These are phyloP conservation scores for Jacaranda copaia DNA, from an alignment of 257 asterid species.

Conservation along the genomic window DNA sequence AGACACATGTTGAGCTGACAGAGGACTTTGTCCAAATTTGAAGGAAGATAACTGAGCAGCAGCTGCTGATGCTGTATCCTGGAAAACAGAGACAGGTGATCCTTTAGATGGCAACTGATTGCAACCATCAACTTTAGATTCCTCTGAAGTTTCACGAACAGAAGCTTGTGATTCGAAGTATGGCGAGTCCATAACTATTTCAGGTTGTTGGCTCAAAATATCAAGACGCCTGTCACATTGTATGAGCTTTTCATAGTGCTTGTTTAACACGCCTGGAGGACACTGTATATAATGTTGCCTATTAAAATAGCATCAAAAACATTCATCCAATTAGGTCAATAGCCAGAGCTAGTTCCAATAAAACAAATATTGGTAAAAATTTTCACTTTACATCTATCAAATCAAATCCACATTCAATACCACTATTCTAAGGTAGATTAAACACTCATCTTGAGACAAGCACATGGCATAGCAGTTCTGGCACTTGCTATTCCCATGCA, in stretches of 20 bases:
- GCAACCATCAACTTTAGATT: conserved; percentile 40
- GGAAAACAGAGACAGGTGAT: conserved; percentile 51
- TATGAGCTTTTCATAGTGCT: conserved; percentile 83
- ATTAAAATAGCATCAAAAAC: conserved; percentile 37
- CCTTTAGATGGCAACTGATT: conserved; percentile 41
- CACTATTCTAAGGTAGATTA: neutral
- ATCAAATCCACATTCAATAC: neutral
- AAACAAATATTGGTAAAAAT: conserved; percentile 12
- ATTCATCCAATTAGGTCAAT: conserved; percentile 25
- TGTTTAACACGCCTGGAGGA: conserved; percentile 71
- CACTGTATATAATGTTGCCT: conserved; percentile 79
- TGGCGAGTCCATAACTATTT: conserved; percentile 56
- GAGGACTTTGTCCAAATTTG: conserved; percentile 44
- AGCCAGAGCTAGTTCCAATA: conserved; percentile 4
- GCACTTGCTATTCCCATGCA: neutral
- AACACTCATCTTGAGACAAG: conserved; percentile 14
- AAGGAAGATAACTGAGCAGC: conserved; percentile 52
- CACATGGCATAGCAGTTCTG: conserved; percentile 10
- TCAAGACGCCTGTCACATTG: conserved; percentile 72
- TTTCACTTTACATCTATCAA: conserved; percentile 12
- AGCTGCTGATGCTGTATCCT: conserved; percentile 56
- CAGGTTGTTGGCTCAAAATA: conserved; percentile 69
- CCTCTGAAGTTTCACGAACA: conserved; percentile 55
- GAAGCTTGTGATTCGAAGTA: conserved; percentile 62
- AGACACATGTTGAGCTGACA: conserved; percentile 41